Evolutionary conservation across 257 asterid genomes (phyloP).

Genomic region (Rauvolfia tetraphylla): DNA sequence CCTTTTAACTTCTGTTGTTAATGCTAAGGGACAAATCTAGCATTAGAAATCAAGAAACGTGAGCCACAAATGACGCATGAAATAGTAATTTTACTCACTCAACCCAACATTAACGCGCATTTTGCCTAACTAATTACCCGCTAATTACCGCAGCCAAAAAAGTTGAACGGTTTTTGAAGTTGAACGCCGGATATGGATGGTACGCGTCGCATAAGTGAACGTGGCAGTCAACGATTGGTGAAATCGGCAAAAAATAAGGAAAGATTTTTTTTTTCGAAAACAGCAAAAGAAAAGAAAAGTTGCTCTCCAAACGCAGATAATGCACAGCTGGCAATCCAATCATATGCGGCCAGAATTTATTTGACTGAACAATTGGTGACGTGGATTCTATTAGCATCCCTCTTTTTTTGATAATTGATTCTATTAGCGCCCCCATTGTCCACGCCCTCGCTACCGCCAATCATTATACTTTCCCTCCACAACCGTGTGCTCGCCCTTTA

Average conservation of each 20-base stretch:
- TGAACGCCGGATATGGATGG: neutral
- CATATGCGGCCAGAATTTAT: constrained; percentile 38
- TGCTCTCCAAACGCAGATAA: constrained; percentile 18
- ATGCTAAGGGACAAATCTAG: neutral
- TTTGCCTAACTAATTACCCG: neutral
- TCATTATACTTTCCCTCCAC: constrained; percentile 18
- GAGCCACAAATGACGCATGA: neutral
- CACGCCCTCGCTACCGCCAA: constrained; percentile 21
- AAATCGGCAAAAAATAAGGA: neutral
- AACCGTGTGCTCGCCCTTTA: neutral
- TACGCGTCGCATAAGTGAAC: constrained; percentile 3
- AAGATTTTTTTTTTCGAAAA: neutral
- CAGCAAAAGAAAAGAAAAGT: neutral
- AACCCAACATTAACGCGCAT: neutral
- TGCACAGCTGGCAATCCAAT: constrained; percentile 51
- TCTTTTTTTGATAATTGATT: too few relatives aligned
- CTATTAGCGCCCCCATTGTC: constrained; percentile 1
- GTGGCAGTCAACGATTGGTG: neutral
- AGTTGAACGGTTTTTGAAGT: neutral
- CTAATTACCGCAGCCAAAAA: neutral
- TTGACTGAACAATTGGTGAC: constrained; percentile 40
- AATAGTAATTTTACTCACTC: too few relatives aligned
- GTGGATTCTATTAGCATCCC: constrained; percentile 30
- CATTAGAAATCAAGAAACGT: neutral
- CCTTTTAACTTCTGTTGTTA: neutral